These are phyloP conservation scores for Acacia confusa DNA, from an alignment of 306 rosid genomes.

Conservation along the genomic window DNA sequence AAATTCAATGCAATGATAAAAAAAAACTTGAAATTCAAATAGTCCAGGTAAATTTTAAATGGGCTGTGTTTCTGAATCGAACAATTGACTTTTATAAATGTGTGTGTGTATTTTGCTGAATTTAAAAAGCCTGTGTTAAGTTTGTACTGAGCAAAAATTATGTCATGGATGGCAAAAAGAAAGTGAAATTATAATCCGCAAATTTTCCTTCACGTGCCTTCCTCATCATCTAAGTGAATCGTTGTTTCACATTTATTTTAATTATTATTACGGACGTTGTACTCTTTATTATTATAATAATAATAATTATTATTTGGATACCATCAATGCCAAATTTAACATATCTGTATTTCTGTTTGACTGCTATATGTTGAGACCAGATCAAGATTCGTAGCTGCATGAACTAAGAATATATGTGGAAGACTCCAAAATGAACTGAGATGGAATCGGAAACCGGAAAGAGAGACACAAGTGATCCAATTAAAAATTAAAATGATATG, in stretches of 20 bases:
- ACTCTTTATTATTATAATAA: neutral
- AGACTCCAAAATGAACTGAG: neutral
- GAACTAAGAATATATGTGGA: neutral
- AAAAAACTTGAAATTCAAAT: neutral
- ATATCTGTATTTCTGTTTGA: neutral
- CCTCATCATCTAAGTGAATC: neutral
- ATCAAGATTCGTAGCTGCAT: slow-evolving; percentile 9
- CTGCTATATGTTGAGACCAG: neutral
- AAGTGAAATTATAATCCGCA: neutral
- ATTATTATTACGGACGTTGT: neutral
- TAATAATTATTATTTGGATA: neutral
- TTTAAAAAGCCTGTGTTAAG: neutral
- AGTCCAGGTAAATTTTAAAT: neutral
- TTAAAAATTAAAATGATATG: neutral
- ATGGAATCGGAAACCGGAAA: neutral
- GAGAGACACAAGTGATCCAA: neutral
- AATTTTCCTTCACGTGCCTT: neutral
- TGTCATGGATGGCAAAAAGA: neutral
- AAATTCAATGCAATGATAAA: no score
- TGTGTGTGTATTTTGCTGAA: neutral
- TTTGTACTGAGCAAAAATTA: neutral
- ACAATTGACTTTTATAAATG: no score
- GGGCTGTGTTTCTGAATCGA: neutral
- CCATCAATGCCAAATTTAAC: neutral
- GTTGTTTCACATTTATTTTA: neutral